Evolutionary conservation across 192 early-diverging fungal species (phyloP).

Genomic region (Coemansia sp.): DNA sequence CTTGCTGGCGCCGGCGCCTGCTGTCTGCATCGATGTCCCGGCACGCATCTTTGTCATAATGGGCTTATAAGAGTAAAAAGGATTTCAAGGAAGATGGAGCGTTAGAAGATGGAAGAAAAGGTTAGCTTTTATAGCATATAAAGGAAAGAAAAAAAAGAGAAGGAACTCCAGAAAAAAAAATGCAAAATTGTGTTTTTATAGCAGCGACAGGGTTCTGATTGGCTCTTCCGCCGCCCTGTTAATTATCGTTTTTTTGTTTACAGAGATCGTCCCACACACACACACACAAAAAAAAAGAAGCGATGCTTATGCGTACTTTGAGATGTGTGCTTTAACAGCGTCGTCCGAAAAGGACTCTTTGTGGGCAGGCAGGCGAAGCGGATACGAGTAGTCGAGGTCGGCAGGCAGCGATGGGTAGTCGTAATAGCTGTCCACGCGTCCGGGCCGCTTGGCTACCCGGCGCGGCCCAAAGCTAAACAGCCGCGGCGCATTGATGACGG

Average conservation of each 20-base stretch:
- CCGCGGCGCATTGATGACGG: conserved; percentile 21
- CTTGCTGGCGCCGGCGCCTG: conserved; percentile 32
- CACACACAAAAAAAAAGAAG: not conserved
- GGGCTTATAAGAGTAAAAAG: not conserved
- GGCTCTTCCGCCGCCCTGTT: not conserved
- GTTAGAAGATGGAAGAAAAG: not conserved
- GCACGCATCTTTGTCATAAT: conserved; percentile 13
- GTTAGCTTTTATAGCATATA: not conserved
- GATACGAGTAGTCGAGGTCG: conserved; percentile 19
- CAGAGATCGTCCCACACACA: not conserved
- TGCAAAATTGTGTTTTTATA: no score
- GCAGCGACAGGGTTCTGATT: no score
- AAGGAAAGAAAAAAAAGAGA: not conserved
- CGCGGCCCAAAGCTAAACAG: conserved; percentile 1
- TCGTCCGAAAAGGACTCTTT: not conserved
- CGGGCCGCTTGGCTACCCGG: no score
- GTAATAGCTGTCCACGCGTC: conserved; percentile 1
- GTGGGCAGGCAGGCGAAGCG: conserved; percentile 2
- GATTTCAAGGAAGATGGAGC: not conserved
- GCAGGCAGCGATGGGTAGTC: conserved; percentile 23
- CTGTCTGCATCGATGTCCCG: conserved; percentile 3
- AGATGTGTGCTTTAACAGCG: not conserved
- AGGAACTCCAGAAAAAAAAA: no score
- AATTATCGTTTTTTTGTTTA: not conserved
- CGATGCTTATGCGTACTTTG: not conserved